A percentile compares a stretch with the other conserved stretches of the same genome.
These are phyloP conservation scores for Huntiella bhutanensis DNA, from an alignment of 2,329 filamentous ascomycete species.

Conservation along the genomic window DNA sequence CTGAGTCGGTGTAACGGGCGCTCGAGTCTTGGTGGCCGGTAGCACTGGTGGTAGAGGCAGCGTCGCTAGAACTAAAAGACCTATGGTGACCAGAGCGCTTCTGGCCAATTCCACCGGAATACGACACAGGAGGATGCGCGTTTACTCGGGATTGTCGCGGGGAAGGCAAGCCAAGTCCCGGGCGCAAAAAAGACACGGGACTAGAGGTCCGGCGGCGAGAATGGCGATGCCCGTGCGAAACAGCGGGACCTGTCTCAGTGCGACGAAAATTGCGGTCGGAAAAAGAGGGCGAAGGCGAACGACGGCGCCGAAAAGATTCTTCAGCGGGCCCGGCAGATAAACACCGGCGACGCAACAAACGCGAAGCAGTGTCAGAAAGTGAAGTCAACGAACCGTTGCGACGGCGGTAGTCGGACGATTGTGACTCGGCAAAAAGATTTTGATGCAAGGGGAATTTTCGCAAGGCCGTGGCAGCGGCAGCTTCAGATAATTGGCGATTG, in stretches of 20 bases:
- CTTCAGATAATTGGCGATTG: conserved; percentile 54
- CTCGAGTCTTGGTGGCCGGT: too few relatives aligned
- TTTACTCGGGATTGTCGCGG: neutral
- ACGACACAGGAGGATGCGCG: too few relatives aligned
- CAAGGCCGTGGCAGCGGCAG: conserved; percentile 72
- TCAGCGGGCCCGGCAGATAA: neutral
- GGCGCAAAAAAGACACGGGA: neutral
- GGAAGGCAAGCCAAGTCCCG: neutral
- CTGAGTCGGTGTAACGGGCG: neutral
- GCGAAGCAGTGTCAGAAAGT: conserved; percentile 22
- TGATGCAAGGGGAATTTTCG: conserved; percentile 60
- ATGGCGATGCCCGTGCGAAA: too few relatives aligned
- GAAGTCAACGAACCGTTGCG: conserved; percentile 57
- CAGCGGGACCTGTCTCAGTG: too few relatives aligned
- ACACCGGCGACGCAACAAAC: neutral
- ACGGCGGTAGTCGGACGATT: conserved; percentile 57
- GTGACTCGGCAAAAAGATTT: conserved; percentile 60
- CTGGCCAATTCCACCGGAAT: too few relatives aligned
- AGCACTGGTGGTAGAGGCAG: too few relatives aligned
- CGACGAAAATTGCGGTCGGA: too few relatives aligned
- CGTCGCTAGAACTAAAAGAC: too few relatives aligned
- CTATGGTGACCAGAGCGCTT: too few relatives aligned
- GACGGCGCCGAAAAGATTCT: conserved; percentile 12
- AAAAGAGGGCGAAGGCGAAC: conserved; percentile 13
- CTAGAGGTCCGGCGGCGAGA: conserved; percentile 16